Conservation (phyloP, 768 basidiomycete genomes). For the Trametes elegans region DNA sequence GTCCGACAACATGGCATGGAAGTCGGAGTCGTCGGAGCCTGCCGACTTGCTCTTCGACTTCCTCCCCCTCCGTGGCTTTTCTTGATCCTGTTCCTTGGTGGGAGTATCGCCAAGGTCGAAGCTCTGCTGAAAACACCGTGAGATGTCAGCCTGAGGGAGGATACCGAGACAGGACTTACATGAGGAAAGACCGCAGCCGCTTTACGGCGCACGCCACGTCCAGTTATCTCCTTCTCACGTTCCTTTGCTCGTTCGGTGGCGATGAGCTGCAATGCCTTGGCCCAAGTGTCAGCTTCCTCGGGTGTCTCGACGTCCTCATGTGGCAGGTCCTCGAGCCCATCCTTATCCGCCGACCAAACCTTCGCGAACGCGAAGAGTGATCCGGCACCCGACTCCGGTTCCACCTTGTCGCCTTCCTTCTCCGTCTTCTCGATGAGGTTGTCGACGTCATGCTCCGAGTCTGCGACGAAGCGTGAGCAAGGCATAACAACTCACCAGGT, state of each 20-base stretch:
- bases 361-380: slow-evolving; percentile 82
- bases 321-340: slow-evolving; percentile 62
- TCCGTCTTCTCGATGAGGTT: slow-evolving; percentile 86
- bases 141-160: not conserved
- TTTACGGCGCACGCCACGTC: slow-evolving; percentile 72
- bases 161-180: slow-evolving; percentile 29
- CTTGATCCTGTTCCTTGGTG: slow-evolving; percentile 31
- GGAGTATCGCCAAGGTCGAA: slow-evolving; percentile 38
- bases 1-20: slow-evolving; percentile 31
- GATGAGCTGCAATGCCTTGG: slow-evolving; percentile 56
- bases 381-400: slow-evolving; percentile 42
- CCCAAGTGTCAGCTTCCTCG: slow-evolving; percentile 79
- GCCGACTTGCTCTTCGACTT: slow-evolving; percentile 30
- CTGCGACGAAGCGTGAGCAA: slow-evolving; percentile 35
- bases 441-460: slow-evolving; percentile 79
- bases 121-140: slow-evolving; percentile 23
- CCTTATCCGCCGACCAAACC: slow-evolving; percentile 84
- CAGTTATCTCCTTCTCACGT: slow-evolving; percentile 53
- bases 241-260: slow-evolving; percentile 45
- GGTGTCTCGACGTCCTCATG: slow-evolving; percentile 42
- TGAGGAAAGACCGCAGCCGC: slow-evolving; percentile 50
- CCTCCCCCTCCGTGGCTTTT: slow-evolving; percentile 30
- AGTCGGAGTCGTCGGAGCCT: slow-evolving; percentile 41
- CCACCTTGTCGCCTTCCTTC: slow-evolving; percentile 56
- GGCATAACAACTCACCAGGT: not conserved